Evolutionary conservation across 1,139 yeast species (phyloP).

Genomic region (Scheffersomyces lignicola): DNA sequence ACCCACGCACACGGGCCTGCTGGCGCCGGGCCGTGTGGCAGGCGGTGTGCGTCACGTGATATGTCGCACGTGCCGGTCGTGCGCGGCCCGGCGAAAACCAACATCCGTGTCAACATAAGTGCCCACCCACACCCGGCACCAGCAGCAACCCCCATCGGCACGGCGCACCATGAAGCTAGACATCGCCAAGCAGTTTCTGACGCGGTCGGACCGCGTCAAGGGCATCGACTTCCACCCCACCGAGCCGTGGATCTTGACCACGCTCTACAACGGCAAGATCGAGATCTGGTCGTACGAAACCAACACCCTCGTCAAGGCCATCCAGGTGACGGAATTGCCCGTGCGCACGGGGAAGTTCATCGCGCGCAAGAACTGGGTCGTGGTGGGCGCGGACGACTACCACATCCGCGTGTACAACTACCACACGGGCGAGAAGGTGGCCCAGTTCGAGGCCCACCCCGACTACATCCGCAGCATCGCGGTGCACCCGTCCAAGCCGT

Average conservation of each 20-base stretch:
- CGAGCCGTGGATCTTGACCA: slow-evolving; percentile 94
- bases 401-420: slow-evolving; percentile 90
- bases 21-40: too few species aligned
- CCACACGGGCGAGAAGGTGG: slow-evolving; percentile 90
- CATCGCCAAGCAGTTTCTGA: slow-evolving; percentile 70
- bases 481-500: slow-evolving; percentile 92
- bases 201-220: slow-evolving; percentile 94
- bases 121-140: too few species aligned
- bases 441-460: slow-evolving; percentile 97
- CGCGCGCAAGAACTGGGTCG: slow-evolving; percentile 96
- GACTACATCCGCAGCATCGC: slow-evolving; percentile 93
- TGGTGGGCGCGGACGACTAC: slow-evolving; percentile 95
- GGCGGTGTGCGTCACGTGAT: too few species aligned
- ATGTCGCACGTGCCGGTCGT: too few species aligned
- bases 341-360: slow-evolving; percentile 94
- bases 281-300: slow-evolving; percentile 96
- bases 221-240: slow-evolving; percentile 97
- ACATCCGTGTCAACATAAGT: too few species aligned
- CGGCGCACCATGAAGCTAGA: slow-evolving; percentile 51
- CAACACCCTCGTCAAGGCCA: slow-evolving; percentile 47
- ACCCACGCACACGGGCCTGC: too few species aligned
- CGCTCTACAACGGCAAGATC: slow-evolving; percentile 79
- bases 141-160: too few species aligned
- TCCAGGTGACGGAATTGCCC: slow-evolving; percentile 90
- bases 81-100: too few species aligned